Base-by-base conservation (phyloP, 371 early-diverging fungal species). In the Rhizomucor miehei region DNA sequence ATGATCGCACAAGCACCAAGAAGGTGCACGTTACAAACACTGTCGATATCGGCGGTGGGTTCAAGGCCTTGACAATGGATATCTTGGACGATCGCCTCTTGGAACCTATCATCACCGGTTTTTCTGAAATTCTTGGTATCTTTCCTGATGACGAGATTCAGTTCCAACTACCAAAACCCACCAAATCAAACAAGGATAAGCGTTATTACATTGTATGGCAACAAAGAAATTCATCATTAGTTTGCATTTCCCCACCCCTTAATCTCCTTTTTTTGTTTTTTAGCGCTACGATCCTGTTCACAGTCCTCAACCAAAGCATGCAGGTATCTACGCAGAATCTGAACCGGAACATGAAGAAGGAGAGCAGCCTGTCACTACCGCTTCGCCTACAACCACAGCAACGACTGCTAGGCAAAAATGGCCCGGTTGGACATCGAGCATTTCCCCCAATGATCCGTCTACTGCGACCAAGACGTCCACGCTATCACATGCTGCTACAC, bases 141-240 rank as follows among this genome's bases (percentile, higher is more conserved):
- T 54, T 71, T 37, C 75, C 75, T 50, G 75, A 75, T 39, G 52
- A 67, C 14, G 62, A 69, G 19, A 51, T 75, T 17, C 51, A 65
- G n/a, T 75, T 69, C 48, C 56, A 73, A 34, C 59, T 73, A 8
- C 66, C 68, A 13, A 54, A 52, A 3, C 52, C 51, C 13, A 44
- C 6, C 37, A 16, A n/a, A 24, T 11, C 13, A 10, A 51, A 51
- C 36, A 45, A 24, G 20, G 24, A 44, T 6, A 57, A 59, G 48
- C 62, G 69, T 43, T 62, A 59, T 25, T 58, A 63, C 35, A 59
- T 59, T 56, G 57, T 58, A 63, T 51, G 44, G 29, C 29, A 29
- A 5, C 29, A 29, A 5, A 29, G 29, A 3, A 5, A 29, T 5
- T 29, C 8, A 29, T 29, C 29, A 29, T 8, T 29, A 29, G 29